Conservation (phyloP, 1,284 basidiomycete genomes). For the Fistulinella staudtii region DNA sequence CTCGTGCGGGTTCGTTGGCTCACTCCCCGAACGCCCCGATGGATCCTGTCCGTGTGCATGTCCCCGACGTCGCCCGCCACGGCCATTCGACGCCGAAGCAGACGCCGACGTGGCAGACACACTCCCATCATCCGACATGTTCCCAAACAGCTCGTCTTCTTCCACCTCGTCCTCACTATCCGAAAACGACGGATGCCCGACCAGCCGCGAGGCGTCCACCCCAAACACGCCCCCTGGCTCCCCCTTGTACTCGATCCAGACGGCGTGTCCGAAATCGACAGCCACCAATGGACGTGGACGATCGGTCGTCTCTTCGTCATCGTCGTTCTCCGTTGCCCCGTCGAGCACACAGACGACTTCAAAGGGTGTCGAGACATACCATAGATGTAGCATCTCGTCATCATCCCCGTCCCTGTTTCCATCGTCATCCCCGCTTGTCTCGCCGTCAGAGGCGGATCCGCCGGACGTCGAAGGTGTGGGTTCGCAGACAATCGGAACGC, state of each 20-base stretch:
- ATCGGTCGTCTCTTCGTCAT: slow-evolving; percentile 36
- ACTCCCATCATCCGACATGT: slow-evolving; percentile 11
- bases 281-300: slow-evolving; percentile 64
- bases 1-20: slow-evolving; percentile 18
- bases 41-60: background rate
- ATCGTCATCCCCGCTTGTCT: slow-evolving; percentile 25
- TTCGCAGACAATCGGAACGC: slow-evolving; percentile 46
- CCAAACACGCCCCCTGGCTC: slow-evolving; percentile 31
- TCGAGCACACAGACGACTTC: slow-evolving; percentile 66
- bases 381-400: slow-evolving; percentile 58
- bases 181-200: slow-evolving; percentile 10
- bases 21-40: background rate
- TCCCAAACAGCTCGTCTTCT: slow-evolving; percentile 14
- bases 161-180: slow-evolving; percentile 26
- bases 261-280: slow-evolving; percentile 75
- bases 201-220: slow-evolving; percentile 26
- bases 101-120: slow-evolving; percentile 1
- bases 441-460: background rate
- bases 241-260: slow-evolving; percentile 63
- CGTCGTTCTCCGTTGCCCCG: slow-evolving; percentile 31
- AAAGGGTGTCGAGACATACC: slow-evolving; percentile 67
- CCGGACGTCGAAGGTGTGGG: slow-evolving; percentile 7
- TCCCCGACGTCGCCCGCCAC: background rate
- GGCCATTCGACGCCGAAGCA: slow-evolving; percentile 4
- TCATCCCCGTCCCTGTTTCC: too few relatives aligned